phyloP scores from a whole-genome alignment of 2,329 filamentous ascomycete genomes.

The Arthrobotrys conoides region DNA sequence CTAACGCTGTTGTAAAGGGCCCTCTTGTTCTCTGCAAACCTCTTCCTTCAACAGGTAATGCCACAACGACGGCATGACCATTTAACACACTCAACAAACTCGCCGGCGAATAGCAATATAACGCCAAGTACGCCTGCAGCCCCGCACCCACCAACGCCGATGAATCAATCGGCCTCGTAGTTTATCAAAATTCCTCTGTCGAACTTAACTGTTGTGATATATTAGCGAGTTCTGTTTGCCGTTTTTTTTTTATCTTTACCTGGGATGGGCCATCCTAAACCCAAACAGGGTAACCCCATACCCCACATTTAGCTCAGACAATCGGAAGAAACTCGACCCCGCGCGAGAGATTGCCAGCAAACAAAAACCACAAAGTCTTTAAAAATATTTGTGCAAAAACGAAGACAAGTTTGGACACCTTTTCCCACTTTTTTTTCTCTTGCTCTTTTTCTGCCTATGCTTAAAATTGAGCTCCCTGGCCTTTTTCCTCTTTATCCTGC shows the following conservation, averaged over 20 bases:
- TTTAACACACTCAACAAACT: slow-evolving; percentile 37
- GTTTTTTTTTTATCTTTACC: slow-evolving; percentile 43
- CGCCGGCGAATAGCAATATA: slow-evolving; percentile 41
- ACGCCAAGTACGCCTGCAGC: slow-evolving; percentile 42
- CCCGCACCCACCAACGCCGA: slow-evolving; percentile 42
- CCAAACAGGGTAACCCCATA: slow-evolving; percentile 11
- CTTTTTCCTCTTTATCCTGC: slow-evolving; percentile 36
- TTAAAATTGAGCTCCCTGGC: slow-evolving; percentile 31
- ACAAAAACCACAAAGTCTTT: slow-evolving; percentile 43
- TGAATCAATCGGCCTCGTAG: slow-evolving; percentile 33
- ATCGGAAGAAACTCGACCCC: slow-evolving; percentile 14
- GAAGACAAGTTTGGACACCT: slow-evolving; percentile 61
- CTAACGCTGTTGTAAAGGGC: slow-evolving; percentile 14
- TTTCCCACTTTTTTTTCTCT: background rate
- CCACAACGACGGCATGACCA: slow-evolving; percentile 47
- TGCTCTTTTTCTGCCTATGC: slow-evolving; percentile 41
- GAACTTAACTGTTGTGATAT: slow-evolving; percentile 56
- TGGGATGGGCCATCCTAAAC: slow-evolving; percentile 7
- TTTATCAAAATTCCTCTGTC: slow-evolving; percentile 14
- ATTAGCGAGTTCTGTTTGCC: slow-evolving; percentile 50
- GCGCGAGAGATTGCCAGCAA: slow-evolving; percentile 3
- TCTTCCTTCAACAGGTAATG: slow-evolving; percentile 58
- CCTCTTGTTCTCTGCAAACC: slow-evolving; percentile 53
- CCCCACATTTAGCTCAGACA: slow-evolving; percentile 8
- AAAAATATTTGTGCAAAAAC: slow-evolving; percentile 60